Conservation (phyloP, 768 basidiomycete genomes). For the Ramaria sp. region DNA sequence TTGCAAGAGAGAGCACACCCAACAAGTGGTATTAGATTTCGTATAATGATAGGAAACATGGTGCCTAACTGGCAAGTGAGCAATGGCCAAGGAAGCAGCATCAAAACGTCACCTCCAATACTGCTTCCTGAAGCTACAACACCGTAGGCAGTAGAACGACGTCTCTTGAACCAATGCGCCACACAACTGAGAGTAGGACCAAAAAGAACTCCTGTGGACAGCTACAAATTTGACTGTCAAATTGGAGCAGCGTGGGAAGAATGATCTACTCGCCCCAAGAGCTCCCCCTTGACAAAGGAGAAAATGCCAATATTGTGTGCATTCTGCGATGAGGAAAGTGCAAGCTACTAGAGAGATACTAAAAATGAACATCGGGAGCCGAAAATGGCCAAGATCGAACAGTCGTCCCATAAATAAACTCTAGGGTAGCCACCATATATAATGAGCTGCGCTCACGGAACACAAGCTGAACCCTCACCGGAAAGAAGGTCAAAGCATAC, state of each 20-base stretch:
- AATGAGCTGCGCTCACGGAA: background rate
- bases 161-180: constrained; percentile 32
- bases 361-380: constrained; percentile 33
- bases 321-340: constrained; percentile 61
- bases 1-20: constrained; percentile 6
- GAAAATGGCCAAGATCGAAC: constrained; percentile 65
- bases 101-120: constrained; percentile 41
- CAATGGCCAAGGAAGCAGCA: constrained; percentile 34
- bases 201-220: constrained; percentile 14
- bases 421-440: constrained; percentile 44
- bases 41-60: constrained; percentile 11
- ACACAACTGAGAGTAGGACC: constrained; percentile 14
- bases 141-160: constrained; percentile 47
- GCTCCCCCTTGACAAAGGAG: constrained; percentile 63
- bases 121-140: constrained; percentile 55
- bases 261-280: constrained; percentile 41
- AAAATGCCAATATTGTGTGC: constrained; percentile 69
- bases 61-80: constrained; percentile 6
- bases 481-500: constrained; percentile 17
- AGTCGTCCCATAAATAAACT: constrained; percentile 51
- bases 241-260: background rate
- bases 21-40: constrained; percentile 13
- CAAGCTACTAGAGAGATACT: constrained; percentile 40
- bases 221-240: background rate
- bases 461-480: constrained; percentile 1